These are phyloP conservation scores for Hyaloscypha finlandica DNA, from an alignment of 495 filamentous ascomycete genomes.

Conservation along the genomic window DNA sequence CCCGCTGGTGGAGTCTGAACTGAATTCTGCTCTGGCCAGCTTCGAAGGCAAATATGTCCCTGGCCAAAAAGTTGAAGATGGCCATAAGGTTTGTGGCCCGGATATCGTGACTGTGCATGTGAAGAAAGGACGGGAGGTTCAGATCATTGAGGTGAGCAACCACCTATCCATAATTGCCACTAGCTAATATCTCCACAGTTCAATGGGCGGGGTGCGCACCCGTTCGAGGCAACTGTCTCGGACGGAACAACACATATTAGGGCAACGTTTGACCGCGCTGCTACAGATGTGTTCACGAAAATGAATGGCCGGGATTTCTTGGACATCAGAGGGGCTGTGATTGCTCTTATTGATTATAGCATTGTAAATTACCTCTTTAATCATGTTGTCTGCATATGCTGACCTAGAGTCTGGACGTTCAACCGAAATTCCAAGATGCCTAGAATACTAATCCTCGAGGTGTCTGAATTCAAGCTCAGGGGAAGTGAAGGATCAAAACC, in stretches of 20 bases:
- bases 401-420: slow-evolving; percentile 1
- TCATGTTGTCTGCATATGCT: not conserved
- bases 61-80: not conserved
- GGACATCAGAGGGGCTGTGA: slow-evolving; percentile 15
- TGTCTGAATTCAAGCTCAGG: slow-evolving; percentile 16
- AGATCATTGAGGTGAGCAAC: slow-evolving; percentile 22
- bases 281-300: not conserved
- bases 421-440: not conserved
- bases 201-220: not conserved
- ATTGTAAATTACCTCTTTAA: slow-evolving; percentile 10
- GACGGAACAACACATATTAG: slow-evolving; percentile 21
- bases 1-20: slow-evolving; percentile 8
- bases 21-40: slow-evolving; percentile 1
- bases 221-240: slow-evolving; percentile 23
- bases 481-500: slow-evolving; percentile 19
- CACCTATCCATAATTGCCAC: not conserved
- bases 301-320: not conserved
- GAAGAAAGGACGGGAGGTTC: not conserved
- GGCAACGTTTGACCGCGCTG: slow-evolving; percentile 12
- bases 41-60: not conserved
- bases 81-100: not conserved
- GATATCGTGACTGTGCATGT: slow-evolving; percentile 11
- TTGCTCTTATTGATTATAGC: slow-evolving; percentile 11
- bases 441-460: slow-evolving; percentile 5
- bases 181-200: slow-evolving; percentile 7